A percentile compares a stretch with the other conserved stretches of the same genome.
Evolutionary conservation across 1,284 basidiomycete genomes (phyloP).

Genomic region (Thelephora terrestris): DNA sequence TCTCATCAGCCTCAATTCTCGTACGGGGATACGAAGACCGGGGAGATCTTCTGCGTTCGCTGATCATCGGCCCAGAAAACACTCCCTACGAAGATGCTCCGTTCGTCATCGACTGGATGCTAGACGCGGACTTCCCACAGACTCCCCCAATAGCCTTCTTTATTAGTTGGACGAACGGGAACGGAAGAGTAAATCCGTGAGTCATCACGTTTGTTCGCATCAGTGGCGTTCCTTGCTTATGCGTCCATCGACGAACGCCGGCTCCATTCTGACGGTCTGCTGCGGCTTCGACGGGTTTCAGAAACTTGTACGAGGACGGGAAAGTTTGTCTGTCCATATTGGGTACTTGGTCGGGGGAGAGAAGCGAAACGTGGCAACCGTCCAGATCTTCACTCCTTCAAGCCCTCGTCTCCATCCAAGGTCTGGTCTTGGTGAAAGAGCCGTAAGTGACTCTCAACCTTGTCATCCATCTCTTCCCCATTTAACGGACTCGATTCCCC

Average conservation of each 20-base stretch:
- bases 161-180: constrained; percentile 89
- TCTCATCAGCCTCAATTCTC: constrained; percentile 49
- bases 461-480: background rate
- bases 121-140: constrained; percentile 81
- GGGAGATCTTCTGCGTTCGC: constrained; percentile 73
- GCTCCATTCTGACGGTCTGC: constrained; percentile 1
- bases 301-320: constrained; percentile 91
- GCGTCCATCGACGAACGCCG: constrained; percentile 15
- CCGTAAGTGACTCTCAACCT: constrained; percentile 49
- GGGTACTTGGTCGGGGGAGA: constrained; percentile 88
- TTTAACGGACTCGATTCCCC: constrained; percentile 1
- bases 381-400: constrained; percentile 80
- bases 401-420: constrained; percentile 89
- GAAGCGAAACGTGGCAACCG: constrained; percentile 77
- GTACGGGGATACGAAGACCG: constrained; percentile 75
- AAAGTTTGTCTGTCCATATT: constrained; percentile 91
- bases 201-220: constrained; percentile 14
- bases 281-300: constrained; percentile 17
- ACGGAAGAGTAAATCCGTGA: constrained; percentile 59
- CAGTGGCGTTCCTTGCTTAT: background rate
- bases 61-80: constrained; percentile 89
- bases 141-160: constrained; percentile 86
- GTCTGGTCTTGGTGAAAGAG: constrained; percentile 84
- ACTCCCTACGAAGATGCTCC: constrained; percentile 92
- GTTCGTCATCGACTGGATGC: constrained; percentile 90